Evolutionary conservation across 2,329 filamentous ascomycete species (phyloP), one percentile per base, ranked within the genome.

Genomic region (Verticillium albo-atrum): DNA sequence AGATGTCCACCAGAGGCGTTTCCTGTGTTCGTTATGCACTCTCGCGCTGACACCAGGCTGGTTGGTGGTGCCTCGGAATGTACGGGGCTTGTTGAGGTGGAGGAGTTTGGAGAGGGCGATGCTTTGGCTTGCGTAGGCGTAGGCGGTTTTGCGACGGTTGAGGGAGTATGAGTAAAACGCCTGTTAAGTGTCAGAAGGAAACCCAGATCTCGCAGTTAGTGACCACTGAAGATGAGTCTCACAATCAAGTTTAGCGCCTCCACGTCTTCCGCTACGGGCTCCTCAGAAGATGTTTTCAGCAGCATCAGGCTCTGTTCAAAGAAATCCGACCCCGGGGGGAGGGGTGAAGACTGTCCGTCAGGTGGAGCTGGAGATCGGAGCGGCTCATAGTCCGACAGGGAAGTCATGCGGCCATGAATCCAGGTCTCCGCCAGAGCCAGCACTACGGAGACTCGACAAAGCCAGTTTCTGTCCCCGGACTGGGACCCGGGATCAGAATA

Each of bases 391-490:
- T 26, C 15, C 4, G 35, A 20, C 14, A 20, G 12, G 0, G 37
- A 47, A 1, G 32, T 37, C 28, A 58, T 56, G 3, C 55, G 55
- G 2, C 62, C 60, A 12, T 56, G 37, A 42, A 60, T 61, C 57
- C 61, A 65, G 14, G 61, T 58, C 54, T 65, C 63, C 6, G 60
- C 64, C 9, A 66, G 47, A 1, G 64, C 63, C n/a, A 66, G 42
- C 10, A 66, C 59, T 1, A 65, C 56, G 6, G 63, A 66, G 1
- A 62, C 61, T 9, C 61, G 53, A 34, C 61, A 64, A 2, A 65
- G 57, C 64, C 64, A 66, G 34, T 63, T 64, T 10, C 63, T 54
- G 34, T 66, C 63, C n/a, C 58, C 30, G 2, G 60, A 58, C 34
- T 66, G 64, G 6, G 63, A 63, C 12, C 14, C 25, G 6, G 63